These are phyloP conservation scores for Xylaria nigripes DNA, from an alignment of 495 filamentous ascomycete species.

Conservation along the genomic window DNA sequence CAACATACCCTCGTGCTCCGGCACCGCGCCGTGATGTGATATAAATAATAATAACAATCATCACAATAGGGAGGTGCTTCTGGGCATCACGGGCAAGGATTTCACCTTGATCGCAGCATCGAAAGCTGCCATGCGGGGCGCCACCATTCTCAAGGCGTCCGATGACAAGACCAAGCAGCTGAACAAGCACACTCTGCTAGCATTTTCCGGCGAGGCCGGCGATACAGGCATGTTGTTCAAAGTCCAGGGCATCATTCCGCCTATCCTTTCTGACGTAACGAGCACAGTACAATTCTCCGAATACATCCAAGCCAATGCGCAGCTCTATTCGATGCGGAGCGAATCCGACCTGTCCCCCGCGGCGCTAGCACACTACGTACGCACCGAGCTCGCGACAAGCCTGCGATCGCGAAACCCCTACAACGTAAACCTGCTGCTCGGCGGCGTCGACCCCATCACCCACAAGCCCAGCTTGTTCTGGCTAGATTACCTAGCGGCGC, in stretches of 20 bases:
- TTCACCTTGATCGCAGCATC: constrained; percentile 96
- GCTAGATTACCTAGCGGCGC: constrained; percentile 90
- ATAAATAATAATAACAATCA: background rate
- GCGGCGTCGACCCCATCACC: constrained; percentile 82
- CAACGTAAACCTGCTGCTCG: constrained; percentile 89
- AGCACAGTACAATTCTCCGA: constrained; percentile 91
- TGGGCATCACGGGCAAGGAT: constrained; percentile 97
- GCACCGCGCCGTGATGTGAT: background rate
- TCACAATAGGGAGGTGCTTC: constrained; percentile 94
- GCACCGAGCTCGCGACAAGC: constrained; percentile 81
- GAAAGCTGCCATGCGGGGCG: constrained; percentile 94
- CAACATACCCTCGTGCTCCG: background rate
- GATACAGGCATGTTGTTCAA: constrained; percentile 64
- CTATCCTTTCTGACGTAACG: constrained; percentile 23
- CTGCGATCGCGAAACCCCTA: constrained; percentile 88
- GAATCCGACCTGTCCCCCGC: constrained; percentile 80
- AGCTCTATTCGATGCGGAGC: constrained; percentile 98
- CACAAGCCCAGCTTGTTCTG: constrained; percentile 86
- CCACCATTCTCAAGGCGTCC: constrained; percentile 87
- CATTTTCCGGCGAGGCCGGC: constrained; percentile 92
- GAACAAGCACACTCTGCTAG: constrained; percentile 91
- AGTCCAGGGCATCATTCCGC: background rate
- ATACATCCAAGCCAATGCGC: constrained; percentile 96
- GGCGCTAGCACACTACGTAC: constrained; percentile 84
- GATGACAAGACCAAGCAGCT: constrained; percentile 93